A percentile compares a stretch with the other conserved stretches of the same genome.
phyloP scores from a whole-genome alignment of 371 early-diverging fungal species.

The Mucor piriformis region DNA sequence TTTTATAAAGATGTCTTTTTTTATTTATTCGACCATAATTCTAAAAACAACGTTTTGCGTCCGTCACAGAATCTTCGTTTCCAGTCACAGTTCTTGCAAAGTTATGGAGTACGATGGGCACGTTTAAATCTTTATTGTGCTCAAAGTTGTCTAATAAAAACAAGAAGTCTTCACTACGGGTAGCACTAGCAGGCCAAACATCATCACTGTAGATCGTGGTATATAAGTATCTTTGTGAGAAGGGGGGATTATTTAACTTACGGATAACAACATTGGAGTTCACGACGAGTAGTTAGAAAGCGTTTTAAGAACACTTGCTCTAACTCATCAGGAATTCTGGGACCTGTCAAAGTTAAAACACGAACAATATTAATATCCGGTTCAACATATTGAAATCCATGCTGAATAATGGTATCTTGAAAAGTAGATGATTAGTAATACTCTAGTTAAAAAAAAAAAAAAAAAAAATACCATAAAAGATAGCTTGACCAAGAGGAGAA shows the following conservation, averaged over 20 bases:
- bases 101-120: conserved; percentile 6
- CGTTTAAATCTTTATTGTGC: conserved; percentile 18
- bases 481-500: conserved; percentile 39
- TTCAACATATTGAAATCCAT: conserved; percentile 45
- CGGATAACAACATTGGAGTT: conserved; percentile 48
- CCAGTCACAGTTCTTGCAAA: conserved; percentile 28
- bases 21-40: no score
- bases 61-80: conserved; percentile 6
- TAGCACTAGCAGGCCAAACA: conserved; percentile 45
- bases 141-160: conserved; percentile 30
- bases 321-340: conserved; percentile 19
- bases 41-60: conserved; percentile 10
- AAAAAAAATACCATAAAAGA: conserved; percentile 39
- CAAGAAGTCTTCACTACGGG: conserved; percentile 32
- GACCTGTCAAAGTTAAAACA: conserved; percentile 35
- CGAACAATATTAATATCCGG: conserved; percentile 43
- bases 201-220: conserved; percentile 27
- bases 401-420: conserved; percentile 47
- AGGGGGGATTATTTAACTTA: conserved; percentile 12
- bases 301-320: conserved; percentile 36
- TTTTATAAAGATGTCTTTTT: no score
- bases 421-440: not conserved
- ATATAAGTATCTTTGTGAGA: not conserved
- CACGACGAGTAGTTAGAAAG: conserved; percentile 37
- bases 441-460: not conserved